phyloP scores from a whole-genome alignment of 2,329 filamentous ascomycete genomes.

The Sclerotinia trifoliorum region DNA sequence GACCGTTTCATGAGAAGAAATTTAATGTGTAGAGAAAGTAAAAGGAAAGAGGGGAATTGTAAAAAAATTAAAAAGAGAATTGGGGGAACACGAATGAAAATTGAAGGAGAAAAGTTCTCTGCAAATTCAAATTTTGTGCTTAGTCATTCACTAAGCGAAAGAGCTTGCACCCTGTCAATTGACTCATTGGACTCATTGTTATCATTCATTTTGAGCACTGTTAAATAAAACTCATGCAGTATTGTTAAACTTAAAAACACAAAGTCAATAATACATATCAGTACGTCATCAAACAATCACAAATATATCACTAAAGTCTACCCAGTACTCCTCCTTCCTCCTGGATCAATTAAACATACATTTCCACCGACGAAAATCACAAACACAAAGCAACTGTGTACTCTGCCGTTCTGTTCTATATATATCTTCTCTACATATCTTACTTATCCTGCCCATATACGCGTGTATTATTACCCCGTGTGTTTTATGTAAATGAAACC shows the following conservation, averaged over 20 bases:
- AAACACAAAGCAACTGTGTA: no score
- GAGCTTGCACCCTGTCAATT: conserved; percentile 1
- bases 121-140: not conserved
- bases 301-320: not conserved
- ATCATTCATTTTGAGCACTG: not conserved
- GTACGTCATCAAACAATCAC: not conserved
- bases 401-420: no score
- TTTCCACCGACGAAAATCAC: no score
- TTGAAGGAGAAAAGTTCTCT: not conserved
- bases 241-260: no score
- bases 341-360: no score
- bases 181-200: no score
- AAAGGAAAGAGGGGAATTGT: not conserved
- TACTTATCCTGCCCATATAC: no score
- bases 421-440: no score
- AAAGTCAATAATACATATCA: no score
- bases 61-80: not conserved
- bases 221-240: not conserved
- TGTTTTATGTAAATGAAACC: no score
- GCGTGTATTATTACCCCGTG: no score
- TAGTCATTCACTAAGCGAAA: conserved; percentile 14
- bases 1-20: not conserved
- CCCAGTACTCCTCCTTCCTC: no score
- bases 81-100: not conserved
- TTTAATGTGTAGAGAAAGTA: not conserved